phyloP scores from a whole-genome alignment of 2,329 filamentous ascomycete species.

The Chaetomium sp. region DNA sequence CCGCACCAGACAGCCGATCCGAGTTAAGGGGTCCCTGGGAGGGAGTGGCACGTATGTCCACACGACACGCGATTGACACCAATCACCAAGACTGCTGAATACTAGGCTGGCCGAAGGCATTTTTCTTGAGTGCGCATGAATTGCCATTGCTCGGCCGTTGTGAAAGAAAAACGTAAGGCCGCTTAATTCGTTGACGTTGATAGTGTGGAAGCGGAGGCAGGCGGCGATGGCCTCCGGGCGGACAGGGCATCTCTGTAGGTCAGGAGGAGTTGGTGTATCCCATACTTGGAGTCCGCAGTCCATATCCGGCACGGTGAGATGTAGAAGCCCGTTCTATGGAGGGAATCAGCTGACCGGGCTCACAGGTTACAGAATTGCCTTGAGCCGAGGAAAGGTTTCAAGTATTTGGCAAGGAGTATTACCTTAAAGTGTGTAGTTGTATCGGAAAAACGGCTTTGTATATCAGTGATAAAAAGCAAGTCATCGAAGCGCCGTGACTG shows the following conservation, averaged over 20 bases:
- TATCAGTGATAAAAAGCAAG: no score
- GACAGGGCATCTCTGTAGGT: background rate
- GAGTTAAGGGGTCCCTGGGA: background rate
- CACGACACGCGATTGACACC: background rate
- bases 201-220: background rate
- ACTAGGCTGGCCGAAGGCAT: background rate
- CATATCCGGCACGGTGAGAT: background rate
- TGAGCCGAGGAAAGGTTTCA: background rate
- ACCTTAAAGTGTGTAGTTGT: background rate
- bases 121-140: background rate
- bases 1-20: background rate
- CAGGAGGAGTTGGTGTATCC: conserved; percentile 2
- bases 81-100: no score
- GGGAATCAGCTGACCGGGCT: background rate
- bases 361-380: background rate
- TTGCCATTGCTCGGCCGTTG: background rate
- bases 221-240: background rate
- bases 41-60: background rate
- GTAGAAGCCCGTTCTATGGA: background rate
- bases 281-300: background rate
- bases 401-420: background rate
- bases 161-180: background rate
- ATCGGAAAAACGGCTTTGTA: no score
- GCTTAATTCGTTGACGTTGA: background rate
- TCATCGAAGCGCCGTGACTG: no score